Percentiles rank a stretch among this genome's conserved stretches.
phyloP scores from a whole-genome alignment of 148 eudicot genomes.

The Rhododendron williamsianum region DNA sequence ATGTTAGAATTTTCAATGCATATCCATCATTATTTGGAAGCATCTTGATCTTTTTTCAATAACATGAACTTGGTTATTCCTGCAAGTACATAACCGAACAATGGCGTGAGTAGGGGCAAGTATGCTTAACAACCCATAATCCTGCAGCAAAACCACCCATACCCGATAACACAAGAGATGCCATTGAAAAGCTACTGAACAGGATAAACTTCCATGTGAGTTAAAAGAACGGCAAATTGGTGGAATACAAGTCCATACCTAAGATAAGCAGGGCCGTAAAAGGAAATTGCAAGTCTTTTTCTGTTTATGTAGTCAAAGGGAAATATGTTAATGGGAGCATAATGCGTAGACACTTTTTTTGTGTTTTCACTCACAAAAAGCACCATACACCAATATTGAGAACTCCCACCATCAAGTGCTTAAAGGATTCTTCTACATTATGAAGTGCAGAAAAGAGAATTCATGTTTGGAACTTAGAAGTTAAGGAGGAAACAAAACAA shows the following conservation, averaged over 20 bases:
- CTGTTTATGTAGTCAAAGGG: constrained; percentile 47
- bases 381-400: background rate
- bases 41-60: too few relatives aligned
- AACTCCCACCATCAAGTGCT: too few relatives aligned
- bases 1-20: too few relatives aligned
- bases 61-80: too few relatives aligned
- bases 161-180: background rate
- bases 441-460: background rate
- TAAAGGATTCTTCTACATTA: background rate
- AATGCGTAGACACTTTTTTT: background rate
- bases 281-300: constrained; percentile 68
- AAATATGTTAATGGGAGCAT: background rate
- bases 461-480: background rate
- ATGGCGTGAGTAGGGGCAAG: too few relatives aligned
- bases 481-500: background rate
- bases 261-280: constrained; percentile 83
- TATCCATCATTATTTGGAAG: too few relatives aligned
- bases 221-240: background rate
- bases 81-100: too few relatives aligned
- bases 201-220: background rate
- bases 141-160: background rate
- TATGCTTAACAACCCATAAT: background rate
- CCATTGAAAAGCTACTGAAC: background rate
- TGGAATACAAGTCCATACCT: constrained; percentile 37
- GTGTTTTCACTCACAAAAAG: background rate